Evolutionary conservation across 139 green algal genomes (phyloP), one percentile per base, ranked within the genome.

Genomic region (Parachlorella kessleri): DNA sequence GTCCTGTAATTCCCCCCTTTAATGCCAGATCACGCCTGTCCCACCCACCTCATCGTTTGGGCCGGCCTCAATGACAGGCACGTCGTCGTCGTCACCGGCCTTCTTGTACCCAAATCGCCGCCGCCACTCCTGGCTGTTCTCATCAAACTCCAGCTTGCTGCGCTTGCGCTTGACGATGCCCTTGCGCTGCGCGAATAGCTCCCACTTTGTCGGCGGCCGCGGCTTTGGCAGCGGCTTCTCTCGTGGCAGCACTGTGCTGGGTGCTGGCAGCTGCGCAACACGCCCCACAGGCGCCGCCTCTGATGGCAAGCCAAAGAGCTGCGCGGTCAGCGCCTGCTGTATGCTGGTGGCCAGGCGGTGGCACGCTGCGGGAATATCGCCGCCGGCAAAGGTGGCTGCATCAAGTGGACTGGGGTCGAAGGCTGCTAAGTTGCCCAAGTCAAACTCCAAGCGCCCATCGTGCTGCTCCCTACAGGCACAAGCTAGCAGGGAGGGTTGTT

Each of bases 101-200:
- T 89, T 84, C 71, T 98, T 92, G 91, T 98, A 99, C 6, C 96
- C 96, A 82, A 94, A 88, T 23, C 96, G 86, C 41, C 95, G 83
- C 69, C 83, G 81, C 88, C 88, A 98, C 70, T 97, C 93, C 33
- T 83, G 69, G 18, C 71, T 64, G 4, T 80, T 75, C 75, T 99
- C 96, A 67, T 99, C 96, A 73, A 84, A 98, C 73, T 91, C 88
- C 53, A 95, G 73, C 86, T 95, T 97, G 85, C 83, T 93, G 65
- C 93, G 90, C 89, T 99, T 99, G 24, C 67, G 81, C 69, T 93
- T 95, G 76, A 93, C 42, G 66, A 99, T 99, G 74, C 96, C 96
- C 88, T 98, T 98, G 76, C 93, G 77, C 86, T 95, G 81, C 28
- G 96, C 96, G 89, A 99, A 99, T 70, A 92, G 80, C 88, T 99